phyloP scores from a whole-genome alignment of 768 basidiomycete genomes.

The Phlegmacium glaucopus region DNA sequence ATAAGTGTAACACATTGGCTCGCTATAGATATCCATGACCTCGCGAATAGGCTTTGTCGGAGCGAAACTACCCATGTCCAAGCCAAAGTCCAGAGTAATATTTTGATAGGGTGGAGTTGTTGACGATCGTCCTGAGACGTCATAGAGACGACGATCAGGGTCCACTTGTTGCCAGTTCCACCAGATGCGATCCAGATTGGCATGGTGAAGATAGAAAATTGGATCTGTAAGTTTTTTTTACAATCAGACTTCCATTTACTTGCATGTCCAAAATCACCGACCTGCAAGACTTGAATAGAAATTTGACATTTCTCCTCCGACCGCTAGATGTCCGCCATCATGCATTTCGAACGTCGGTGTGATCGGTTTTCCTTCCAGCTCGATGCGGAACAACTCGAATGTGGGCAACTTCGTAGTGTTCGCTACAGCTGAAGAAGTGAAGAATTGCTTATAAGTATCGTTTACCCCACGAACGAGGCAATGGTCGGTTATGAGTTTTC shows the following conservation, averaged over 20 bases:
- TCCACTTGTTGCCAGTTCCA: slow-evolving; percentile 30
- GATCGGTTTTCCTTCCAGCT: slow-evolving; percentile 33
- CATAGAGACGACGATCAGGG: slow-evolving; percentile 16
- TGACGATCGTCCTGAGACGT: slow-evolving; percentile 26
- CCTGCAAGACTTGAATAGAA: slow-evolving; percentile 37
- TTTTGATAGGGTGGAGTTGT: slow-evolving; percentile 21
- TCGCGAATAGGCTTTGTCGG: slow-evolving; percentile 17
- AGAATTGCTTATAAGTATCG: slow-evolving; percentile 12
- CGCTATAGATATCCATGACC: slow-evolving; percentile 23
- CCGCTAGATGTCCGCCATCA: slow-evolving; percentile 31
- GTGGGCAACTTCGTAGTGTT: slow-evolving; percentile 19
- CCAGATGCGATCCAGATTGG: slow-evolving; percentile 32
- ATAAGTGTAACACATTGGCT: slow-evolving; percentile 22
- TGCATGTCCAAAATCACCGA: slow-evolving; percentile 8
- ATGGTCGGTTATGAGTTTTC: slow-evolving; percentile 25
- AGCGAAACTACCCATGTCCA: slow-evolving; percentile 18
- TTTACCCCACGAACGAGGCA: slow-evolving; percentile 31
- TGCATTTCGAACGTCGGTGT: slow-evolving; percentile 25
- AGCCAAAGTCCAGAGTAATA: slow-evolving; percentile 24
- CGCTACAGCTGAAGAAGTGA: slow-evolving; percentile 17
- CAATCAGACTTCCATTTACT: neutral
- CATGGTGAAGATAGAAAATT: slow-evolving; percentile 33
- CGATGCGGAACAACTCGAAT: slow-evolving; percentile 31
- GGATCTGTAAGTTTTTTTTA: slow-evolving; percentile 23
- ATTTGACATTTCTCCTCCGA: slow-evolving; percentile 32